phyloP scores from a whole-genome alignment of 192 early-diverging fungal genomes.

The Phlyctochytrium bullatum region DNA sequence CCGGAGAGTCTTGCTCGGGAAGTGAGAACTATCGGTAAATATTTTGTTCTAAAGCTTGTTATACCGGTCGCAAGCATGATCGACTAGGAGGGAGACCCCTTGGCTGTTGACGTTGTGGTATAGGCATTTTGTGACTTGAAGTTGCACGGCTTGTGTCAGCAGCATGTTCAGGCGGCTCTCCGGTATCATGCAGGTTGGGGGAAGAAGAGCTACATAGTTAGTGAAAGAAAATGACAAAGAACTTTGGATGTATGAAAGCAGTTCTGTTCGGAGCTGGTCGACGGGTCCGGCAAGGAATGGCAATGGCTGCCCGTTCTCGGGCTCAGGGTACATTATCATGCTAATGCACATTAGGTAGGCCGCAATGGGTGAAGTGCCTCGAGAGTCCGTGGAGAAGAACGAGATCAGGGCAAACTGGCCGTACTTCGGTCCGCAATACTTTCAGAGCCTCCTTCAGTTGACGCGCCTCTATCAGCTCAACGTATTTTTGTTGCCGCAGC shows the following conservation, averaged over 20 bases:
- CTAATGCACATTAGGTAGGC: constrained; percentile 40
- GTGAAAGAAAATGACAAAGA: constrained; percentile 15
- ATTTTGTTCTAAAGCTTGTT: neutral
- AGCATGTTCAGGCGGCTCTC: constrained; percentile 78
- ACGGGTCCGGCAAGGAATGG: constrained; percentile 79
- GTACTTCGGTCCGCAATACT: constrained; percentile 77
- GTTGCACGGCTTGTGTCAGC: constrained; percentile 72
- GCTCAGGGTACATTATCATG: constrained; percentile 66
- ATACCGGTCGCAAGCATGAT: constrained; percentile 76
- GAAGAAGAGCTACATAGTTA: constrained; percentile 64
- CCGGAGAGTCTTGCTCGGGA: constrained; percentile 20
- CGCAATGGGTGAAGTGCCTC: too few species aligned
- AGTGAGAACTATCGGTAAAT: neutral
- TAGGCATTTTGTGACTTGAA: constrained; percentile 74
- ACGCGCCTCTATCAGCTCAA: constrained; percentile 77
- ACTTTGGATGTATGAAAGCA: constrained; percentile 69
- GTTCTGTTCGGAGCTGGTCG: constrained; percentile 62
- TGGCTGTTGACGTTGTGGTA: constrained; percentile 75
- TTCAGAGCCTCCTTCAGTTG: constrained; percentile 70
- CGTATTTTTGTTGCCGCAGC: constrained; percentile 84
- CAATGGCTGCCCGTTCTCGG: constrained; percentile 63
- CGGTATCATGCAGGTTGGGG: constrained; percentile 84
- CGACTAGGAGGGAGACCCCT: constrained; percentile 59
- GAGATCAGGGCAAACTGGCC: constrained; percentile 66
- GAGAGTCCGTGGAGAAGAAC: constrained; percentile 73